A percentile compares a stretch with the other conserved stretches of the same genome.
Conservation (phyloP, 371 early-diverging fungal species). For the Mortierella sp. region DNA sequence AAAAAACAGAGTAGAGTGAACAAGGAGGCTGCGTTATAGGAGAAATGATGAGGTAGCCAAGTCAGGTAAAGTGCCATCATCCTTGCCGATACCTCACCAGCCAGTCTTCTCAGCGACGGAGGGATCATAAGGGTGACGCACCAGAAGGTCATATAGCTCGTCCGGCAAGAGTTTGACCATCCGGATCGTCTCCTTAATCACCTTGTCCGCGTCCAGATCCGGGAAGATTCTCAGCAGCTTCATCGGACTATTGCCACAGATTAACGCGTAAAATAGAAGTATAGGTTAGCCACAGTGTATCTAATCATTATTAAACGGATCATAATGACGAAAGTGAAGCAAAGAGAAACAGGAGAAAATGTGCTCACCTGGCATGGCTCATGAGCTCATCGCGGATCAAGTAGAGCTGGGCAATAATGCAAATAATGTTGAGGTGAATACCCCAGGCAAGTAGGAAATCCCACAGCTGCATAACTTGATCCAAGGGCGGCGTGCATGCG, state of each 20-base stretch:
- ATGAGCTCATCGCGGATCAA: conserved; percentile 84
- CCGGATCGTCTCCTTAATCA: conserved; percentile 74
- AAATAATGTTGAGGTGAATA: conserved; percentile 91
- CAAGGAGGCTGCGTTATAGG: not conserved
- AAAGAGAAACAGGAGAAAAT: not conserved
- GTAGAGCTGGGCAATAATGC: conserved; percentile 87
- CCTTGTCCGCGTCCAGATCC: conserved; percentile 77
- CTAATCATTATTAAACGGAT: too few relatives aligned
- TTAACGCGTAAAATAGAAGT: not conserved
- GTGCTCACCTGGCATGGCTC: conserved; percentile 66
- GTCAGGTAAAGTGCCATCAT: not conserved
- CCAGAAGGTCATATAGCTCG: conserved; percentile 81
- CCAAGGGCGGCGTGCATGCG: conserved; percentile 91
- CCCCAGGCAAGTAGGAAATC: conserved; percentile 94
- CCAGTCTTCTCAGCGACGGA: conserved; percentile 61
- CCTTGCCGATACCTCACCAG: conserved; percentile 7
- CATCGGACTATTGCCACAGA: conserved; percentile 73
- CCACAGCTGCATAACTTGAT: conserved; percentile 90
- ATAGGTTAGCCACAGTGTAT: not conserved
- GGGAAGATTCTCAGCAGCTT: conserved; percentile 86
- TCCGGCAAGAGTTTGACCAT: conserved; percentile 77
- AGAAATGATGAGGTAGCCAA: not conserved
- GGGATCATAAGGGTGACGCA: conserved; percentile 85
- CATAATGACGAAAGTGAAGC: not conserved
- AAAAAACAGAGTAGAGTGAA: not conserved